Conservation (phyloP, 345 rosid species). For the Gossypioides kirkii region DNA sequence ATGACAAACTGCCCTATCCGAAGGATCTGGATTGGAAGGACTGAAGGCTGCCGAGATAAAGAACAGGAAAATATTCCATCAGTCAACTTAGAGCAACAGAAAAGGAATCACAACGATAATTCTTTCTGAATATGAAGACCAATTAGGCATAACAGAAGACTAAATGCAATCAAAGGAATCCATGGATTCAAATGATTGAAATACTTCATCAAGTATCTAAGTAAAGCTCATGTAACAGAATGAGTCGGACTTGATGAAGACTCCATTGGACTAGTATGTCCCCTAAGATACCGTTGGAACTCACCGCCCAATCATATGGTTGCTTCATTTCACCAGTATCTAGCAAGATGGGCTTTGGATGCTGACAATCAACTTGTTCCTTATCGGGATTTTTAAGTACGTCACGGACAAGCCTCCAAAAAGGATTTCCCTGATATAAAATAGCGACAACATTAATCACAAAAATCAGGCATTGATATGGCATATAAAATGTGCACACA, state of each 20-base stretch:
- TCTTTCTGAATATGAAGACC: neutral
- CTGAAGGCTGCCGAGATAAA: constrained; percentile 67
- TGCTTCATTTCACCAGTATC: constrained; percentile 95
- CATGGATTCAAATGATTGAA: neutral
- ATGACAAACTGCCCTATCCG: constrained; percentile 83
- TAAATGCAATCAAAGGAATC: neutral
- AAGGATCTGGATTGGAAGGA: constrained; percentile 88
- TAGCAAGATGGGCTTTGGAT: constrained; percentile 92
- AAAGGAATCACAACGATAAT: neutral
- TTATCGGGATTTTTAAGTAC: constrained; percentile 62
- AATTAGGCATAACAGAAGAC: neutral
- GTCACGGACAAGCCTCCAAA: constrained; percentile 82
- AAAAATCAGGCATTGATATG: constrained; percentile 16
- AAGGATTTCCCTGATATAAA: constrained; percentile 74
- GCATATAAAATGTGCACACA: neutral
- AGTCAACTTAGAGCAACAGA: neutral
- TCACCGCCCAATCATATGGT: constrained; percentile 97
- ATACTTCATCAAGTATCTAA: neutral
- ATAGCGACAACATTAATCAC: neutral
- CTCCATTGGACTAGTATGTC: neutral
- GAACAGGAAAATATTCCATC: constrained; percentile 10
- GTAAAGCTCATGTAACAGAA: neutral
- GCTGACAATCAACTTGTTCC: constrained; percentile 75
- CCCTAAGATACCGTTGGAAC: constrained; percentile 23
- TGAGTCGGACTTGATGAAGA: neutral